Percentiles rank a stretch among this genome's conserved stretches.
phyloP scores from a whole-genome alignment of 495 filamentous ascomycete genomes.

The Trichoderma gamsii region DNA sequence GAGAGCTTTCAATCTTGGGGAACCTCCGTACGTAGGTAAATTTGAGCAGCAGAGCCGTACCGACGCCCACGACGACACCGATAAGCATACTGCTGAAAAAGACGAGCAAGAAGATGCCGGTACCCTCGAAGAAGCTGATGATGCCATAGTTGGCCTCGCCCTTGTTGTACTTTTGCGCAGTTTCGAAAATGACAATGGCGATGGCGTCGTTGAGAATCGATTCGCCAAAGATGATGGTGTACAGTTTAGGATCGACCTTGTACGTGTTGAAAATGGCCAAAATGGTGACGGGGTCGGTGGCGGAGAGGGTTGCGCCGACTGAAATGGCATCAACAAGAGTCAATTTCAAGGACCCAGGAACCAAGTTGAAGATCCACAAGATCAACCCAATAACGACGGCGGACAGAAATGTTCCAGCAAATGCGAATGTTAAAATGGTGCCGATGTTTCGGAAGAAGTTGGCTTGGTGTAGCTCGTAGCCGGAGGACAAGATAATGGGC shows the following conservation, averaged over 20 bases:
- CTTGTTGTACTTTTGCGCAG: conserved; percentile 81
- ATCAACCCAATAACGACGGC: conserved; percentile 85
- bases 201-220: conserved; percentile 97
- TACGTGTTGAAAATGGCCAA: conserved; percentile 98
- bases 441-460: conserved; percentile 99
- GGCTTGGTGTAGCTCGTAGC: conserved; percentile 94
- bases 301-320: conserved; percentile 90
- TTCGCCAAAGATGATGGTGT: conserved; percentile 97
- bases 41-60: conserved; percentile 80
- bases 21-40: conserved; percentile 87
- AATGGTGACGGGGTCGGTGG: conserved; percentile 95
- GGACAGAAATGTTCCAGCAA: conserved; percentile 94
- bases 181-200: conserved; percentile 97
- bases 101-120: conserved; percentile 89
- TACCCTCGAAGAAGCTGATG: conserved; percentile 76
- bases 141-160: conserved; percentile 57
- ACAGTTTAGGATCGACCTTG: conserved; percentile 96
- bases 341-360: conserved; percentile 82
- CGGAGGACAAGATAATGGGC: conserved; percentile 93
- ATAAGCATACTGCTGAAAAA: conserved; percentile 94
- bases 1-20: conserved; percentile 92
- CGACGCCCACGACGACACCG: conserved; percentile 78
- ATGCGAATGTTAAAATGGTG: conserved; percentile 96
- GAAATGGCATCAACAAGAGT: conserved; percentile 91
- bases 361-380: conserved; percentile 79